Evolutionary conservation across 495 filamentous ascomycete genomes (phyloP).

Genomic region (Penicillium diatomitis): DNA sequence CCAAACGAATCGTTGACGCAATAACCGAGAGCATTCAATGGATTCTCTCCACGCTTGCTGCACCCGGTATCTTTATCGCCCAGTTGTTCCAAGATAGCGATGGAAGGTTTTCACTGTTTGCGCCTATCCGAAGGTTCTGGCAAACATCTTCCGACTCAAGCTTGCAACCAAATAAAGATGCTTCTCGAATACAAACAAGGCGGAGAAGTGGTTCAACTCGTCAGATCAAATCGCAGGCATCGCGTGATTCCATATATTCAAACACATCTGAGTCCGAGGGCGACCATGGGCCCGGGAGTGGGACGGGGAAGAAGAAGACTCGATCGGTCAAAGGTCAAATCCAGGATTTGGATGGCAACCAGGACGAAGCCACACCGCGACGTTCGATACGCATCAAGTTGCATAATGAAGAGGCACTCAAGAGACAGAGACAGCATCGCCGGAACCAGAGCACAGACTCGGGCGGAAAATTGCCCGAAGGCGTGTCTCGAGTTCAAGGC

Average conservation of each 20-base stretch:
- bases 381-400: conserved; percentile 88
- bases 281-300: conserved; percentile 22
- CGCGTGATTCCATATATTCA: conserved; percentile 32
- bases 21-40: conserved; percentile 61
- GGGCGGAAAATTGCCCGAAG: conserved; percentile 21
- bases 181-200: conserved; percentile 17
- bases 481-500: conserved; percentile 20
- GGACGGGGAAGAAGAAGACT: conserved; percentile 16
- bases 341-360: conserved; percentile 19
- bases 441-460: conserved; percentile 28
- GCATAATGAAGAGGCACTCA: conserved; percentile 62
- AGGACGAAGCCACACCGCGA: conserved; percentile 58
- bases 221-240: conserved; percentile 26
- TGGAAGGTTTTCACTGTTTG: conserved; percentile 65
- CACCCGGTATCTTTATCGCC: conserved; percentile 71
- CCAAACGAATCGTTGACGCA: conserved; percentile 39
- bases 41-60: conserved; percentile 66
- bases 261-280: conserved; percentile 43
- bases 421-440: conserved; percentile 43
- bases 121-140: conserved; percentile 51
- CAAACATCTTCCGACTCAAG: conserved; percentile 23
- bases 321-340: conserved; percentile 47
- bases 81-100: conserved; percentile 72
- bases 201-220: conserved; percentile 29
- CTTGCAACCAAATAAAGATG: conserved; percentile 20